A percentile compares a stretch with the other conserved stretches of the same genome.
Evolutionary conservation across 768 basidiomycete genomes (phyloP).

Genomic region (Fistulinella prunicolor): DNA sequence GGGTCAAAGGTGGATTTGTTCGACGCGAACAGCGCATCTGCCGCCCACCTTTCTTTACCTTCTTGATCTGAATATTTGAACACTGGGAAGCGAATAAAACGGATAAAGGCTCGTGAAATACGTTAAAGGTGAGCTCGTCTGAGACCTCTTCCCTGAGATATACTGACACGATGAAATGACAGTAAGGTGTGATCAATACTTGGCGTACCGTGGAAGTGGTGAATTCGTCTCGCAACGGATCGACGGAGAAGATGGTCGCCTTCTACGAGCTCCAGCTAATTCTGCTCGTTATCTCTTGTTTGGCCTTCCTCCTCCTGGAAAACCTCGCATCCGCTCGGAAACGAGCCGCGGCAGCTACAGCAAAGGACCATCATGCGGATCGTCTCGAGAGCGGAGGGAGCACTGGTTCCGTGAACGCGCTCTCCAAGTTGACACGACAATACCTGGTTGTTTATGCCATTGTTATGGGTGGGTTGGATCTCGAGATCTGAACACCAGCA

Average conservation of each 20-base stretch:
- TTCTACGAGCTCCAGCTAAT: constrained; percentile 45
- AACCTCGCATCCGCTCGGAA: constrained; percentile 29
- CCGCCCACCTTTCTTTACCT: neutral
- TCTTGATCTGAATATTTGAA: neutral
- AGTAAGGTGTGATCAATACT: too few species aligned
- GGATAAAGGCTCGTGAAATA: too few species aligned
- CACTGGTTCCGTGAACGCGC: constrained; percentile 19
- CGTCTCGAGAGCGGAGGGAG: constrained; percentile 32
- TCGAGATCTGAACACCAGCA: neutral
- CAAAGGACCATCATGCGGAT: constrained; percentile 27
- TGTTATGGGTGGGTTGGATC: constrained; percentile 59
- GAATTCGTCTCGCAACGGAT: neutral
- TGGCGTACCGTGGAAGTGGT: too few species aligned
- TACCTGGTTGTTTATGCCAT: constrained; percentile 69
- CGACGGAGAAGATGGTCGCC: constrained; percentile 18
- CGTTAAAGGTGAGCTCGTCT: too few species aligned
- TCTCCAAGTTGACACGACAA: constrained; percentile 40
- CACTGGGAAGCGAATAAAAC: too few species aligned
- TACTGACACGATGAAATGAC: too few species aligned
- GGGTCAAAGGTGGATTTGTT: neutral
- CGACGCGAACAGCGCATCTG: too few species aligned
- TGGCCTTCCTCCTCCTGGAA: constrained; percentile 36
- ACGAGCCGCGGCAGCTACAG: constrained; percentile 10
- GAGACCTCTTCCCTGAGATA: too few species aligned
- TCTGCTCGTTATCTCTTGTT: constrained; percentile 34